These are phyloP conservation scores for Lactarius indigo DNA, from an alignment of 768 basidiomycete species.

Conservation along the genomic window DNA sequence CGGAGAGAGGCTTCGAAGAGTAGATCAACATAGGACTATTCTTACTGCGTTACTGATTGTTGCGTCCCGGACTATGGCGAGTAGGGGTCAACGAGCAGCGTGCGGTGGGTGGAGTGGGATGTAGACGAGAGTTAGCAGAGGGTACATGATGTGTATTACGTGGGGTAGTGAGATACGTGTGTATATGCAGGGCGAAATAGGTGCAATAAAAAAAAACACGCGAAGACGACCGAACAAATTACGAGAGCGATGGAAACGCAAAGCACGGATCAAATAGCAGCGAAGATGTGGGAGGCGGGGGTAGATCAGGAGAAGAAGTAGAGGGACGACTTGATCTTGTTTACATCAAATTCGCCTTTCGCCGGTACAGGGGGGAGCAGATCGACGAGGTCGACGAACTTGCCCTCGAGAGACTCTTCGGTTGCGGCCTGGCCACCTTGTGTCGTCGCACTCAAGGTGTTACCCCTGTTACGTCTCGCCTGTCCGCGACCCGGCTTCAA, in stretches of 20 bases:
- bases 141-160: constrained; percentile 14
- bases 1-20: neutral
- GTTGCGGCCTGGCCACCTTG: neutral
- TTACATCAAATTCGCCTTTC: constrained; percentile 85
- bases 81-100: neutral
- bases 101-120: neutral
- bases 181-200: constrained; percentile 4
- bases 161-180: neutral
- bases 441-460: neutral
- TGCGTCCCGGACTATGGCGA: neutral
- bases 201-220: constrained; percentile 6
- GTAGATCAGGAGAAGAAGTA: constrained; percentile 89
- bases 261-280: neutral
- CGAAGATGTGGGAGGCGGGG: neutral
- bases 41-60: neutral
- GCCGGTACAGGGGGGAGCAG: constrained; percentile 77
- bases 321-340: constrained; percentile 69
- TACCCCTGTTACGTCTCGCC: neutral
- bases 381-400: constrained; percentile 72
- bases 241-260: neutral
- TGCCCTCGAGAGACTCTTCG: constrained; percentile 34
- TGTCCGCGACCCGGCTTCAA: neutral
- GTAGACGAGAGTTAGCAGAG: neutral
- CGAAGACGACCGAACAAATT: neutral
- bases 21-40: neutral